A percentile compares a stretch with the other conserved stretches of the same genome.
Evolutionary conservation across 208 protist species (phyloP).

Genomic region (Lotmaria passim): DNA sequence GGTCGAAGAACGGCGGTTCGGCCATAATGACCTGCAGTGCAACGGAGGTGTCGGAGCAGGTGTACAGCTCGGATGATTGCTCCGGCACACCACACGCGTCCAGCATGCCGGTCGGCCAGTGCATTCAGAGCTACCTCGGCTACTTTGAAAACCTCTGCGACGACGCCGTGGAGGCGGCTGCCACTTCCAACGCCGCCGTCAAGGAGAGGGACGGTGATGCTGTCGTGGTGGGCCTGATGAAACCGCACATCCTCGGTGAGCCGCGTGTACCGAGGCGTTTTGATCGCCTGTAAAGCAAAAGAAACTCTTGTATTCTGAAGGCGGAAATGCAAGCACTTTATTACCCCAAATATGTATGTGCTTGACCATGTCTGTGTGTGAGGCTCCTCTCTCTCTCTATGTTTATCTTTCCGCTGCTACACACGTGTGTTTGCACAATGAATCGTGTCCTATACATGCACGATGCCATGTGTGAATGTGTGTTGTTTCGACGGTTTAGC

Average conservation of each 20-base stretch:
- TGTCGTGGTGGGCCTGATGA: background rate
- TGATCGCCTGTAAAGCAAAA: no score
- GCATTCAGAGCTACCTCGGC: slow-evolving; percentile 51
- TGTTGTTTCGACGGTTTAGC: no score
- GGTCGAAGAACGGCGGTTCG: slow-evolving; percentile 36
- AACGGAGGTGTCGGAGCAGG: slow-evolving; percentile 30
- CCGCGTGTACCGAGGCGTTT: background rate
- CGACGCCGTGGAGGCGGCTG: slow-evolving; percentile 1
- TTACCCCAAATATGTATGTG: no score
- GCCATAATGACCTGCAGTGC: slow-evolving; percentile 49
- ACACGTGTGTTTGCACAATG: background rate
- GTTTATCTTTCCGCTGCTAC: background rate
- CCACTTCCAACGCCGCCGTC: no score
- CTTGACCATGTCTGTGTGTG: no score
- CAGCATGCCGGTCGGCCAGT: slow-evolving; percentile 52
- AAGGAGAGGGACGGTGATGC: no score
- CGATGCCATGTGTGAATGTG: no score
- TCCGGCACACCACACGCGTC: slow-evolving; percentile 24
- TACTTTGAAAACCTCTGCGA: slow-evolving; percentile 64
- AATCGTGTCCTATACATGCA: no score
- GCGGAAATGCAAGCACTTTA: no score
- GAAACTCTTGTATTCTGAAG: no score
- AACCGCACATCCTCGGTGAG: slow-evolving; percentile 18
- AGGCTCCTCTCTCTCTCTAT: no score
- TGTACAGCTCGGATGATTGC: slow-evolving; percentile 47